A percentile compares a stretch with the other conserved stretches of the same genome.
These are phyloP conservation scores for Lactarius indigo DNA, from an alignment of 768 basidiomycete genomes.

Conservation along the genomic window DNA sequence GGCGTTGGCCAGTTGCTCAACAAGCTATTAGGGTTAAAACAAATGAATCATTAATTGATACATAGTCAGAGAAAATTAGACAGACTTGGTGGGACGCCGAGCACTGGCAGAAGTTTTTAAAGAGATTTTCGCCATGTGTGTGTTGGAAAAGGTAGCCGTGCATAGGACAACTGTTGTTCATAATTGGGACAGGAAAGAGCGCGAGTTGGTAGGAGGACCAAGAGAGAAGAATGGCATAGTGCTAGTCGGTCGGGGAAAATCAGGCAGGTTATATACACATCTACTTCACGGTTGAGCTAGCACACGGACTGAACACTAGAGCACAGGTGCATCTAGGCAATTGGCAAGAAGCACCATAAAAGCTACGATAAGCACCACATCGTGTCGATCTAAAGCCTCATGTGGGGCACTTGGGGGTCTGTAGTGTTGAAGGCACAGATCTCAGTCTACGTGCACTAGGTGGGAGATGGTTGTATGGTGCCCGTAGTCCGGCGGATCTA, in stretches of 20 bases:
- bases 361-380: too few species aligned
- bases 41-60: not conserved
- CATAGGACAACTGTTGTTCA: not conserved
- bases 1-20: not conserved
- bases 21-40: not conserved
- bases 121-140: not conserved
- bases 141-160: not conserved
- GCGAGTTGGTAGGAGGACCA: not conserved
- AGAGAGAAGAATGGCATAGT: not conserved
- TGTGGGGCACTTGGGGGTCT: too few species aligned
- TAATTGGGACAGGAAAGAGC: not conserved
- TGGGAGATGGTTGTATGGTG: too few species aligned
- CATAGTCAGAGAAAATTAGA: not conserved
- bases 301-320: too few species aligned
- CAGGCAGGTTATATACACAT: not conserved
- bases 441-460: too few species aligned
- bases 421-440: too few species aligned
- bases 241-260: not conserved
- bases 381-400: too few species aligned
- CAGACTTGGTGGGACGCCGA: not conserved
- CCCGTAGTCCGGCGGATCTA: too few species aligned
- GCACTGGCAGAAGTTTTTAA: not conserved
- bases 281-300: not conserved
- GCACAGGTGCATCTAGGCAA: not conserved
- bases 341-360: too few species aligned